Evolutionary conservation across 225 moss, liverwort and hornwort genomes (phyloP).

Genomic region (Takakia lepidozioides): DNA sequence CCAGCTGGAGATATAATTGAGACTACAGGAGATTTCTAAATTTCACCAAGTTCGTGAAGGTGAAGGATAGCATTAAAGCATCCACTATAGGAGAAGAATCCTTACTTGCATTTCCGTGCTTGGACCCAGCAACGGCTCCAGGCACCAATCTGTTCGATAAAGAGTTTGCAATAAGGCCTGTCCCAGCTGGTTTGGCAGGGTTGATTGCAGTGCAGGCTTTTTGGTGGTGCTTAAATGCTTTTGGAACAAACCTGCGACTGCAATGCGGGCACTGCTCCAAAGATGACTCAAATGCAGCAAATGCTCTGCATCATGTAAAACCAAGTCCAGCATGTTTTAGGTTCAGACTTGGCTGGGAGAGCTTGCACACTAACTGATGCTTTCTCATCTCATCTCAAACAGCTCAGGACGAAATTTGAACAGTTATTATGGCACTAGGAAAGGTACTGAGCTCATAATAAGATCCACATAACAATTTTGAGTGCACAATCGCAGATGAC

Average conservation of each 20-base stretch:
- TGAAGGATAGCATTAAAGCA: too few relatives aligned
- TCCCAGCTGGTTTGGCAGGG: constrained; percentile 68
- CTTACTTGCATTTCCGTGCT: constrained; percentile 47
- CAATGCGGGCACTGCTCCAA: constrained; percentile 56
- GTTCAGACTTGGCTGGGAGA: too few relatives aligned
- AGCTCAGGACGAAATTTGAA: too few relatives aligned
- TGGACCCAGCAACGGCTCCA: constrained; percentile 30
- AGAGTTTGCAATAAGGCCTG: constrained; percentile 48
- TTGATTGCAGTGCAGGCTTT: constrained; percentile 46
- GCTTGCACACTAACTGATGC: too few relatives aligned
- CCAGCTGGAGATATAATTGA: too few relatives aligned
- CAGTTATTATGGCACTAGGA: too few relatives aligned
- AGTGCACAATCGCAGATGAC: too few relatives aligned
- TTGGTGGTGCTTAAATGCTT: constrained; percentile 48
- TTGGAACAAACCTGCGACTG: constrained; percentile 43
- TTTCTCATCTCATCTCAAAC: too few relatives aligned
- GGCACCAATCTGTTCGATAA: constrained; percentile 53
- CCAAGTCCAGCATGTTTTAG: not conserved
- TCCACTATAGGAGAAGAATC: constrained; percentile 4
- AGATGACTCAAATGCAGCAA: constrained; percentile 44
- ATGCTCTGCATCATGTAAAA: constrained; percentile 55
- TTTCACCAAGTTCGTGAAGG: too few relatives aligned
- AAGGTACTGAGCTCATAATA: too few relatives aligned
- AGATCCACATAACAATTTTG: too few relatives aligned
- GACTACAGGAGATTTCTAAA: too few relatives aligned